phyloP scores from a whole-genome alignment of 2,329 filamentous ascomycete genomes.

The Aureobasidium sp. region DNA sequence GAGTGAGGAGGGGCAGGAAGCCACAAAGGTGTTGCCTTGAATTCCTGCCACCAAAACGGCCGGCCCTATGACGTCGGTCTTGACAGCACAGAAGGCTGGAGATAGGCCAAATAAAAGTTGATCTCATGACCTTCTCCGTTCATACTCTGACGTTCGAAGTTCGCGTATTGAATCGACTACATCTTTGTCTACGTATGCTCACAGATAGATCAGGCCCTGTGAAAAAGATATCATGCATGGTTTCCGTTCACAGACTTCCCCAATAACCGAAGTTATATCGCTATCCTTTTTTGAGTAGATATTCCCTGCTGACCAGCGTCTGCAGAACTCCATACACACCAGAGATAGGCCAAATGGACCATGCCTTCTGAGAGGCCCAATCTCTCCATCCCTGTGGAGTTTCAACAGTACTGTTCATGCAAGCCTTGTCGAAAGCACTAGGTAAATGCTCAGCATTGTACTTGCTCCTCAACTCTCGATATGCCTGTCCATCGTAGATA shows the following conservation, averaged over 20 bases:
- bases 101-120: neutral
- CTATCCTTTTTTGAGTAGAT: constrained; percentile 6
- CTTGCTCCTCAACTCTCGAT: constrained; percentile 52
- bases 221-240: neutral
- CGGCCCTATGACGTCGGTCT: constrained; percentile 2
- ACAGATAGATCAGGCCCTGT: neutral
- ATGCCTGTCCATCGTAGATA: constrained; percentile 54
- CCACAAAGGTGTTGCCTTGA: constrained; percentile 15
- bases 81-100: neutral
- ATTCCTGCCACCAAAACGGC: constrained; percentile 13
- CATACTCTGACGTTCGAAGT: neutral
- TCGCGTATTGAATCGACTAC: neutral
- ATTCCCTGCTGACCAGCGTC: constrained; percentile 10
- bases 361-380: neutral
- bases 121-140: constrained; percentile 3
- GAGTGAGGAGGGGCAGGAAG: neutral
- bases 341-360: constrained; percentile 1
- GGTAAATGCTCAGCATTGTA: constrained; percentile 27
- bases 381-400: neutral
- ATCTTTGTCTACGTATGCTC: neutral
- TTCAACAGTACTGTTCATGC: neutral
- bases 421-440: constrained; percentile 7
- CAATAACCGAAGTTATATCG: neutral
- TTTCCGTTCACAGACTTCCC: neutral
- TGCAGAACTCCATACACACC: constrained; percentile 4